Evolutionary conservation across 768 basidiomycete genomes (phyloP), one percentile per base, ranked within the genome.

Genomic region (Rhodotorula diobovata): DNA sequence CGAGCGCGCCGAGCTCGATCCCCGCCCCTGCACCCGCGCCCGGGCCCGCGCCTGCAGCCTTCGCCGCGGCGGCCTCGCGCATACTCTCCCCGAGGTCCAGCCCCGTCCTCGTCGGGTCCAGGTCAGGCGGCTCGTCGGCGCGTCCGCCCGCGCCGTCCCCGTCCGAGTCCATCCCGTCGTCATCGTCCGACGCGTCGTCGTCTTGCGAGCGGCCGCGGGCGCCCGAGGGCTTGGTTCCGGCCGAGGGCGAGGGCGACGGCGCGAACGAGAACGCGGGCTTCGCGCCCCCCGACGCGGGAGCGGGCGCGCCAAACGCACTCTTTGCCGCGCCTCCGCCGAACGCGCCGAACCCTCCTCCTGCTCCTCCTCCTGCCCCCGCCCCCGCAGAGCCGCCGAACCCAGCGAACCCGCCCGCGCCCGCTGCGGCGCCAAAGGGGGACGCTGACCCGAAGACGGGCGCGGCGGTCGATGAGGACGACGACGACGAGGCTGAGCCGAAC

Each of bases 81-180:
- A 71, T 60, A 34, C 56, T 63, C 30, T 67, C 30, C 12, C 51
- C 63, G 4, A 71, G 46, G 23, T 75, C 73, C 28, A 75, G 58
- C 9, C 63, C 63, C 37, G 50, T 45, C 39, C 39, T 32, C 12
- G 70, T 68, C 48, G 73, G 73, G 58, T 75, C 73, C 8, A 75
- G 65, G 46, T 75, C 73, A 16, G 73, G 73, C 51, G 73, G 73
- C 45, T 75, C 73, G 48, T 75, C 73, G 15, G 67, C 73, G 10
- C 73, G n/a, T 30, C 3, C 0, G 7, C 37, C 35, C 45, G 34
- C 37, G 23, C 30, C 48, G 4, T 60, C 11, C 1, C 30, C 61
- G 32, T 56, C 63, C 4, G 37, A 55, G 39, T 56, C 63, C 1
- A 23, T 25, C 16, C 54, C 73, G 30, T 66, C 67, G 9, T 71